A percentile compares a stretch with the other conserved stretches of the same genome.
Conservation (phyloP, 345 rosid species). For the Raphanus raphanistrum region DNA sequence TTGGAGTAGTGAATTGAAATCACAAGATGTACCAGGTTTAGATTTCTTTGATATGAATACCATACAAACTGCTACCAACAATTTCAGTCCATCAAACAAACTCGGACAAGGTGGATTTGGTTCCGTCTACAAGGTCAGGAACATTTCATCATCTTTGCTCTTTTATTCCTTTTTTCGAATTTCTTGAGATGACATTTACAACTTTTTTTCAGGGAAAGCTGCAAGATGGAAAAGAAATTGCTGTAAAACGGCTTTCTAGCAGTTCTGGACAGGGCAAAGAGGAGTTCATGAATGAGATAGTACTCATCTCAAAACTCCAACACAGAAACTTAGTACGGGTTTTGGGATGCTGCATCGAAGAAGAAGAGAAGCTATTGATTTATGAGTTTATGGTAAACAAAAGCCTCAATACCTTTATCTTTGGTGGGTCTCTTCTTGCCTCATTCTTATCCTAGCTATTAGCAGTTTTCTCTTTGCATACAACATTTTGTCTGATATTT, state of each 20-base stretch:
- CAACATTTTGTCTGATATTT: not conserved
- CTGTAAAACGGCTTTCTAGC: conserved; percentile 51
- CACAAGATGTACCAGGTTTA: conserved; percentile 11
- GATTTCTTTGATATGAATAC: conserved; percentile 15
- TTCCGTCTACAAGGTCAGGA: conserved; percentile 34
- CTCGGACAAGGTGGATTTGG: conserved; percentile 43
- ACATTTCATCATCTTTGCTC: not conserved
- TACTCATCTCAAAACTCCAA: conserved; percentile 52
- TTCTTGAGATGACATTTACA: not conserved
- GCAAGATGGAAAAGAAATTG: conserved; percentile 42
- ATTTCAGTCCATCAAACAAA: conserved; percentile 27
- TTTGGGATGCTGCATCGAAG: conserved; percentile 52
- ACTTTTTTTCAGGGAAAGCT: conserved; percentile 35
- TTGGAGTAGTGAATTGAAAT: not conserved
- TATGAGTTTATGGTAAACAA: conserved; percentile 59
- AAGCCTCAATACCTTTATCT: conserved; percentile 54
- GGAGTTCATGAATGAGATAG: conserved; percentile 48
- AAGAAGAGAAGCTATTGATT: conserved; percentile 46
- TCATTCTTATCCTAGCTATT: too few species aligned
- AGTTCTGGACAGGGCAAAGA: conserved; percentile 46
- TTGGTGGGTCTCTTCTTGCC: conserved; percentile 35
- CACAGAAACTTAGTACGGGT: conserved; percentile 56
- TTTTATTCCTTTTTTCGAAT: not conserved
- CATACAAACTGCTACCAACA: conserved; percentile 23
- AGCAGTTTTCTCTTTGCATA: not conserved